Evolutionary conservation across 805 yeast species (phyloP).

Genomic region (Myxozyma udenii): DNA sequence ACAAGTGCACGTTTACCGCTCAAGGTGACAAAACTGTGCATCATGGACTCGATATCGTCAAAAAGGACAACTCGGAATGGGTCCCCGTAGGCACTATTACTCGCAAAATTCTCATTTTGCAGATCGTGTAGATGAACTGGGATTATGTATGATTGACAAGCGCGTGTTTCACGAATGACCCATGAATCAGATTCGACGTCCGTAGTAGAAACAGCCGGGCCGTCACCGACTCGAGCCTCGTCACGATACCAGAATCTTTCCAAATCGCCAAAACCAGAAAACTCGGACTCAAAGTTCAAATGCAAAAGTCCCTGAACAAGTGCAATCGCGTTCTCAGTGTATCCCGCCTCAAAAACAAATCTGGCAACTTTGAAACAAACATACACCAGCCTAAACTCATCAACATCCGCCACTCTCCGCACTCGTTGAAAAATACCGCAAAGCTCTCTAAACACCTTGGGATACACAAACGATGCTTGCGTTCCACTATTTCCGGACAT

Average conservation of each 20-base stretch:
- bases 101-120: background rate
- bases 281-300: conserved; percentile 19
- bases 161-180: background rate
- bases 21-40: conserved; percentile 9
- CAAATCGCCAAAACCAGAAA: conserved; percentile 7
- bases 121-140: background rate
- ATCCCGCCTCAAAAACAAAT: conserved; percentile 27
- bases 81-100: conserved; percentile 11
- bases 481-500: background rate
- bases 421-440: background rate
- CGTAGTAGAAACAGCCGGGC: background rate
- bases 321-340: conserved; percentile 29
- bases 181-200: background rate
- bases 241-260: conserved; percentile 30
- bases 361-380: conserved; percentile 3
- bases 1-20: conserved; percentile 8
- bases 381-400: conserved; percentile 1
- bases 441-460: conserved; percentile 2
- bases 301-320: conserved; percentile 31
- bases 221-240: conserved; percentile 31
- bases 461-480: conserved; percentile 13
- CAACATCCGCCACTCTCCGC: background rate
- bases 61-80: conserved; percentile 27
- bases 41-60: conserved; percentile 25
- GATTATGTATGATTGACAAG: background rate